Percentiles rank a stretch among this genome's conserved stretches.
These are phyloP conservation scores for Medicago lupulina DNA, from an alignment of 306 rosid species.

Conservation along the genomic window DNA sequence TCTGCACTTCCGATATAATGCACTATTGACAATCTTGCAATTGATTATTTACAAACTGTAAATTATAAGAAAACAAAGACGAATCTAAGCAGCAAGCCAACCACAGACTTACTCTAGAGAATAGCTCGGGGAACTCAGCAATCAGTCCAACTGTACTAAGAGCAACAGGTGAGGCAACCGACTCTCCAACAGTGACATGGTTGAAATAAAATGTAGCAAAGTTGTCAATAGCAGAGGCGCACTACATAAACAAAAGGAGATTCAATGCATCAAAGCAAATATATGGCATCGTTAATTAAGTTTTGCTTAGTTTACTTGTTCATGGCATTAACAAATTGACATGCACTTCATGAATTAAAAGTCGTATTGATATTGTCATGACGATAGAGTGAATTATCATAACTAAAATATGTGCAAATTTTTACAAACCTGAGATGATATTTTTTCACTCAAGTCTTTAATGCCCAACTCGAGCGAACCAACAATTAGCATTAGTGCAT, in stretches of 20 bases:
- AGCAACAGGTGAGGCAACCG: slow-evolving; percentile 61
- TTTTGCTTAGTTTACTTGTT: slow-evolving; percentile 24
- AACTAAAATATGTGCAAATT: neutral
- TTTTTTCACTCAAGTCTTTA: slow-evolving; percentile 77
- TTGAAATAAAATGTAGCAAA: slow-evolving; percentile 83
- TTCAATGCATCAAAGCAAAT: slow-evolving; percentile 2
- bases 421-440: slow-evolving; percentile 79
- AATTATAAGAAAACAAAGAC: neutral
- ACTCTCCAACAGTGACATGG: slow-evolving; percentile 75
- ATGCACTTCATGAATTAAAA: slow-evolving; percentile 13
- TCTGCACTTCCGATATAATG: neutral
- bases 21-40: neutral
- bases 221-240: slow-evolving; percentile 81
- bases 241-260: slow-evolving; percentile 54
- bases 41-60: neutral
- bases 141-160: slow-evolving; percentile 62
- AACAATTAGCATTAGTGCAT: slow-evolving; percentile 66
- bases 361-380: neutral
- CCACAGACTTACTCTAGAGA: slow-evolving; percentile 73
- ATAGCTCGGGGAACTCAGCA: slow-evolving; percentile 66
- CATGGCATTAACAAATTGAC: neutral
- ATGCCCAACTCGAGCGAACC: slow-evolving; percentile 92
- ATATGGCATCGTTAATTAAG: slow-evolving; percentile 22
- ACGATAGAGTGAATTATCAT: neutral
- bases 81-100: slow-evolving; percentile 21